Evolutionary conservation across 306 rosid species (phyloP).

Genomic region (Fragaria vesca): DNA sequence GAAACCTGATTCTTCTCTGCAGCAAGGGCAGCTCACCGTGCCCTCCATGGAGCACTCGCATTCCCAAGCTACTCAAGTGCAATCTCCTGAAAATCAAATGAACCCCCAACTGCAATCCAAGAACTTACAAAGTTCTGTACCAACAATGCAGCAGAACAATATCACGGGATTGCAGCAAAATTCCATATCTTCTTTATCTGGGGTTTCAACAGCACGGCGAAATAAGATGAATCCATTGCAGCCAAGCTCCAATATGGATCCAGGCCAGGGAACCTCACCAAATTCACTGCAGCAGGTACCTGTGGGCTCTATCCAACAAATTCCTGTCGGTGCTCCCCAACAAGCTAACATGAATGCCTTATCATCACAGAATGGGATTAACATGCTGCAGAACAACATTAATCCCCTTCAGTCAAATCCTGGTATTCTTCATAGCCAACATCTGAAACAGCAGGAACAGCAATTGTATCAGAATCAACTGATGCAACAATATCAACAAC

Average conservation of each 20-base stretch:
- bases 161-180: constrained; percentile 58
- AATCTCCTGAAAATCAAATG: constrained; percentile 72
- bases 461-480: constrained; percentile 39
- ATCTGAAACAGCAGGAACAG: constrained; percentile 64
- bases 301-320: constrained; percentile 64
- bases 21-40: constrained; percentile 66
- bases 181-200: constrained; percentile 50
- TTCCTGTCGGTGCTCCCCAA: constrained; percentile 55
- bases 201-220: constrained; percentile 48
- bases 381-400: constrained; percentile 53
- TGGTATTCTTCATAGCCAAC: constrained; percentile 61
- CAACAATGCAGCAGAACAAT: constrained; percentile 55
- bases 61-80: constrained; percentile 51
- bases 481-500: constrained; percentile 52
- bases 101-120: constrained; percentile 64
- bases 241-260: constrained; percentile 56
- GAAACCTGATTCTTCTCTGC: constrained; percentile 41
- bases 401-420: constrained; percentile 54
- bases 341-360: constrained; percentile 50
- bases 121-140: constrained; percentile 50
- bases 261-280: constrained; percentile 64
- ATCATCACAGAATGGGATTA: constrained; percentile 61
- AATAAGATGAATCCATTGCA: constrained; percentile 59
- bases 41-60: constrained; percentile 52
- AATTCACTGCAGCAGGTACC: constrained; percentile 60